These are phyloP conservation scores for Gossypium schwendimanii DNA, from an alignment of 441 rosid genomes.

Conservation along the genomic window DNA sequence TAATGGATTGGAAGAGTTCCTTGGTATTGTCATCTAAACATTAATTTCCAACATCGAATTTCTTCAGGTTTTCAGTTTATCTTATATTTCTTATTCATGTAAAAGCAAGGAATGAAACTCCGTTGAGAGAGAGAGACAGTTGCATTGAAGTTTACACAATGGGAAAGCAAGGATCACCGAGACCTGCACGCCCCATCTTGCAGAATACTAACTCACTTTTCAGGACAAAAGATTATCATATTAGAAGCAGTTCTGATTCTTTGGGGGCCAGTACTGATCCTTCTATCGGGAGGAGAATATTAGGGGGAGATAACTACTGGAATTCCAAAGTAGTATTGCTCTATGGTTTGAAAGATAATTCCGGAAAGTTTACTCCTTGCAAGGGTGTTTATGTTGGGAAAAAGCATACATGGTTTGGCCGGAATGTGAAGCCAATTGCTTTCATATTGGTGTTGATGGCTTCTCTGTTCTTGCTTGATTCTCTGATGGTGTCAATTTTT, in stretches of 20 bases:
- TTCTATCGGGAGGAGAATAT: constrained; percentile 45
- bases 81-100: background rate
- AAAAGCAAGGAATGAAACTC: constrained; percentile 6
- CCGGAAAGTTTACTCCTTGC: constrained; percentile 32
- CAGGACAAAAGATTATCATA: constrained; percentile 27
- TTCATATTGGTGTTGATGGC: constrained; percentile 39
- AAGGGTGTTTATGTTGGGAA: constrained; percentile 42
- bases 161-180: constrained; percentile 46
- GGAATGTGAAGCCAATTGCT: constrained; percentile 40
- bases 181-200: constrained; percentile 12
- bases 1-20: background rate
- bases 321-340: constrained; percentile 29
- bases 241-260: constrained; percentile 33
- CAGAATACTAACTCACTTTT: constrained; percentile 17
- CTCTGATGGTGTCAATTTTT: constrained; percentile 56
- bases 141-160: constrained; percentile 10
- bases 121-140: background rate
- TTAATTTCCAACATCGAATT: background rate
- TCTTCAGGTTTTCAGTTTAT: background rate
- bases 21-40: background rate
- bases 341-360: constrained; percentile 43
- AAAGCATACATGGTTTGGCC: constrained; percentile 45
- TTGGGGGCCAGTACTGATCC: constrained; percentile 38
- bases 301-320: constrained; percentile 38
- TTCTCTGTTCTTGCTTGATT: constrained; percentile 55